phyloP scores from a whole-genome alignment of 2,329 filamentous ascomycete species.

The Colletotrichum phormii region DNA sequence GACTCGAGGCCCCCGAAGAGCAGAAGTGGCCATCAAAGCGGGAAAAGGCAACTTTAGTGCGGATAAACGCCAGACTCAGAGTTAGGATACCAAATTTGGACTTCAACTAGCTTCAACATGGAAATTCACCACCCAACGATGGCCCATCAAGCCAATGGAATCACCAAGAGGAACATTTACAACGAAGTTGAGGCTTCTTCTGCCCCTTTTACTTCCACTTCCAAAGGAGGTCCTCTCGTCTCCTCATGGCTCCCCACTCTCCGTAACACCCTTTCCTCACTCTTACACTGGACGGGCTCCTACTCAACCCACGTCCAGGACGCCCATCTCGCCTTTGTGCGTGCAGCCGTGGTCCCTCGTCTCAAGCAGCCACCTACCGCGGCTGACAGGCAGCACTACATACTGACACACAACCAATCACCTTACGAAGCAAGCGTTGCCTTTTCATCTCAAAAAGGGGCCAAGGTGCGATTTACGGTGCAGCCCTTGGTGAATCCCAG shows the following conservation, averaged over 20 bases:
- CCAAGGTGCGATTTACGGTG: slow-evolving; percentile 22
- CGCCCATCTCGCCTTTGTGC: slow-evolving; percentile 20
- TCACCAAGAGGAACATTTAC: slow-evolving; percentile 5
- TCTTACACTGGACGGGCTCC: slow-evolving; percentile 18
- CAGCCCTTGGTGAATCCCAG: slow-evolving; percentile 7
- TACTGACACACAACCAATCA: slow-evolving; percentile 14
- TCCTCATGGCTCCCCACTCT: slow-evolving; percentile 15
- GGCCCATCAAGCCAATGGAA: not conserved
- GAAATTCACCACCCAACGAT: not conserved
- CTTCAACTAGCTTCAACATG: not conserved
- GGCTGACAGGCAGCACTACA: slow-evolving; percentile 8
- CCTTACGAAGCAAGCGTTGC: slow-evolving; percentile 24
- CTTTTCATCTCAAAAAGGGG: slow-evolving; percentile 1
- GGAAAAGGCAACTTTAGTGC: not conserved
- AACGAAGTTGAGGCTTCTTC: slow-evolving; percentile 1
- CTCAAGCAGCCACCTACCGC: slow-evolving; percentile 18
- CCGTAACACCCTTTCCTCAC: not conserved
- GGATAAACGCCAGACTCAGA: not conserved
- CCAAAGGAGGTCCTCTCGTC: not conserved
- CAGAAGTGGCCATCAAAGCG: not conserved
- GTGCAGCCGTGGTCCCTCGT: slow-evolving; percentile 1
- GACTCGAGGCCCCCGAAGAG: not conserved
- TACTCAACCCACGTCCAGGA: slow-evolving; percentile 16
- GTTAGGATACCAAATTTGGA: not conserved
- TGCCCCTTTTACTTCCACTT: not conserved